Evolutionary conservation across 1,139 yeast genomes (phyloP), one percentile per base, ranked within the genome.

Genomic region (Sugiyamaella grinbergsii): DNA sequence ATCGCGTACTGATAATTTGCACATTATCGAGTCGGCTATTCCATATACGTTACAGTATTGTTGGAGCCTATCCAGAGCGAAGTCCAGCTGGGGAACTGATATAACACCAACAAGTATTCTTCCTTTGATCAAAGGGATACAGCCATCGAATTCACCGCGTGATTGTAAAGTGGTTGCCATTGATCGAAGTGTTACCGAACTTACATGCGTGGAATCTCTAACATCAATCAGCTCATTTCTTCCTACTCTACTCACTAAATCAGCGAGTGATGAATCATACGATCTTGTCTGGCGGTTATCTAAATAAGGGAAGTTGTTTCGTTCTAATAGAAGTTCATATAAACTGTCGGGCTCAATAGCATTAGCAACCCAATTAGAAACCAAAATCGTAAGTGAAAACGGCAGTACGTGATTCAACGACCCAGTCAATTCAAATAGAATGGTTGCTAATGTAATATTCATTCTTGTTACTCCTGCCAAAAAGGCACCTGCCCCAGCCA

Each of bases 391-490:
- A 10, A 80, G 73, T 2, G 84, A 74, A 49, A 80, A 78, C 0
- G 85, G 85, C 29, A 81, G 63, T 6, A 81, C 85, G 61, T 80
- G 80, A 28, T 81, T 78, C 56, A 81, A 76, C 5, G 82, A 77
- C 23, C 83, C 80, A 1, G 86, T 81, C 45, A 81, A 66, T 60
- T 81, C 86, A 62, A 81, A 81, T 52, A 81, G 62, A 47, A 81
- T 81, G 6, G 80, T 80, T 0, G 82, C 83, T 42, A 81, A 65
- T 1, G 85, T 79, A 38, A 81, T 78, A 52, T 81, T 81, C 86
- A 81, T 81, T 54, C 85, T 69, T 1, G 86, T 81, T 2, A 81
- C 80, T 1, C 86, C 86, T 0, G 85, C 86, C 82, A 81, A 79
- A 55, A 80, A 80, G 1, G 85, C 82, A 3, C 85, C 86, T 0